phyloP scores from a whole-genome alignment of 176 grass and related monocot genomes.

The Puya raimondii region DNA sequence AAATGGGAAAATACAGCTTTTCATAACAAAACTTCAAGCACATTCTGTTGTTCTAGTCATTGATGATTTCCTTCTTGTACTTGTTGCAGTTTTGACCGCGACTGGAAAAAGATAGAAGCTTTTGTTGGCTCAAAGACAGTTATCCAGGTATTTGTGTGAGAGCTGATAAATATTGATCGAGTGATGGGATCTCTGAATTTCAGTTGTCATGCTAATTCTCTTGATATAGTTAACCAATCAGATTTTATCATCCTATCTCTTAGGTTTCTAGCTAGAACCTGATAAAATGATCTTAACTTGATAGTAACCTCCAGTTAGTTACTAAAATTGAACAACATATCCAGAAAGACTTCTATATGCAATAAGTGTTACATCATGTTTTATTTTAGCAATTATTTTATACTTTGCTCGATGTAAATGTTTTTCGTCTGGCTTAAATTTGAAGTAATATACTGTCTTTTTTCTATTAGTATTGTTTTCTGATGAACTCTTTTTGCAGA shows the following conservation, averaged over 20 bases:
- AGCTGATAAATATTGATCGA: neutral
- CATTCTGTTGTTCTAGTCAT: neutral
- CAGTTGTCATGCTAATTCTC: neutral
- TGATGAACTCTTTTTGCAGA: constrained; percentile 38
- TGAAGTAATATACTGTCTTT: neutral
- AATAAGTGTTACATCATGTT: neutral
- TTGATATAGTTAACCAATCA: neutral
- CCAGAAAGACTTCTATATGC: neutral
- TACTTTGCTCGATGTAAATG: neutral
- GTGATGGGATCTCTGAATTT: neutral
- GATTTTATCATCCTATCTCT: too few species aligned
- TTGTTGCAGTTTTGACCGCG: constrained; percentile 77
- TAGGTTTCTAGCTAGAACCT: too few species aligned
- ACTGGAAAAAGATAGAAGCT: constrained; percentile 98
- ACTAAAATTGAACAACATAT: too few species aligned
- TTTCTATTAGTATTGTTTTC: neutral
- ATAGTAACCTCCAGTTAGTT: too few species aligned
- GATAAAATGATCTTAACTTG: too few species aligned
- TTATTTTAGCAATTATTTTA: neutral
- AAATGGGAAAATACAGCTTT: neutral
- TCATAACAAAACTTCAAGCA: neutral
- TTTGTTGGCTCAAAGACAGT: constrained; percentile 95
- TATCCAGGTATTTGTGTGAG: constrained; percentile 56
- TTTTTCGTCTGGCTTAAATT: neutral
- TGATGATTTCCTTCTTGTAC: neutral